Evolutionary conservation across 768 basidiomycete species (phyloP), one percentile per base, ranked within the genome.

Genomic region (Pholiota molesta): DNA sequence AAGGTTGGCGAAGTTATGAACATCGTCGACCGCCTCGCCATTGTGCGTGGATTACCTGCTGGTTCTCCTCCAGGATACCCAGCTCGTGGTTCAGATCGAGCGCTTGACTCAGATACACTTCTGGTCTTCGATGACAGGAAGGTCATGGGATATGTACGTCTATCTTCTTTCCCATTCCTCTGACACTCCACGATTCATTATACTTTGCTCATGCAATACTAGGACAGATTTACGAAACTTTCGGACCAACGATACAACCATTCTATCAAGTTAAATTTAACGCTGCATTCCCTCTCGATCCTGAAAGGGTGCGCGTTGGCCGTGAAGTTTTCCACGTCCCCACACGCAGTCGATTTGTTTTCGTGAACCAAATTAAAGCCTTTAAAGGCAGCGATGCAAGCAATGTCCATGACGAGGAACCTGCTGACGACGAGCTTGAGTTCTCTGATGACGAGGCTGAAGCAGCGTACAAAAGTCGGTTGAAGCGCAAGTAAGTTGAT

Each of bases 401-500:
- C 69, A 99, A 98, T 71, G 81, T 95, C 10, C 87, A 95, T 66
- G 97, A 99, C 70, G 97, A 99, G 74, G 97, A 99, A 72, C 89
- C 93, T 2, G 91, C 81, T 1, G 95, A 93, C 19, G 86, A 94
- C 59, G 97, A 98, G 70, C 69, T 93, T 31, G 97, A 99, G 71
- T 99, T 96, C 75, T 95, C 92, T 3, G 97, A 99, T 66, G 97
- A 99, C 66, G 97, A 99, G 72, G 83, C 88, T 58, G 97, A 99
- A 73, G 86, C 86, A 17, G 87, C 86, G 29, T 83, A 88, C 70
- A 92, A 84, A 75, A 79, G 83, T 55, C 78, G 78, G 53, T 68
- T 83, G 51, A 91, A 89, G 69, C 79, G 81, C 66, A 87, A 81
- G 89, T 89, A 63, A 54, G 83, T 71, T 62, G 28, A 19, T 66